phyloP scores from a whole-genome alignment of 1,139 yeast genomes.

The Debaryomyces subglobosus region DNA sequence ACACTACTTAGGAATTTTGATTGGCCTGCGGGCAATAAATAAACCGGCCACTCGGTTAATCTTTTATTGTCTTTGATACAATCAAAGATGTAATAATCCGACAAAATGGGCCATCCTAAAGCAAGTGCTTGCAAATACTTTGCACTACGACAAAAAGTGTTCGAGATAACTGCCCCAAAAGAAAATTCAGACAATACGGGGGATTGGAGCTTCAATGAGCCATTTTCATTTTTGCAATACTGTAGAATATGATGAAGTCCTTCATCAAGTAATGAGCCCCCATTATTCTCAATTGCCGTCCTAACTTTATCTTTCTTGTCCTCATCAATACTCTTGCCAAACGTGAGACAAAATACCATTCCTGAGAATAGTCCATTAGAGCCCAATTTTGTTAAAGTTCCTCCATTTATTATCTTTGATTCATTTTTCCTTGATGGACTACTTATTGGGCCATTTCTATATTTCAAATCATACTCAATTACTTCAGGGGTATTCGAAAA shows the following conservation, averaged over 20 bases:
- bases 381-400: conserved; percentile 10
- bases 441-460: conserved; percentile 9
- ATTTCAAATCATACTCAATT: neutral
- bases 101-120: conserved; percentile 85
- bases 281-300: conserved; percentile 44
- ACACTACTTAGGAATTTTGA: conserved; percentile 39
- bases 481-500: neutral
- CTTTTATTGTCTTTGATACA: conserved; percentile 34
- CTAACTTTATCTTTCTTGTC: conserved; percentile 39
- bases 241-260: conserved; percentile 45
- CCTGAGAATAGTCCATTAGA: conserved; percentile 19
- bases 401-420: conserved; percentile 12
- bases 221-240: conserved; percentile 17
- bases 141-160: conserved; percentile 61
- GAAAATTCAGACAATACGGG: conserved; percentile 24
- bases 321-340: conserved; percentile 31
- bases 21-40: conserved; percentile 74
- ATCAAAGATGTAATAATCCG: conserved; percentile 61
- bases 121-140: conserved; percentile 87
- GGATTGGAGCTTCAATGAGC: conserved; percentile 19
- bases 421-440: conserved; percentile 16
- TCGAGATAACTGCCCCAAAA: conserved; percentile 71
- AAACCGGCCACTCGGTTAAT: conserved; percentile 51
- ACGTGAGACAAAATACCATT: conserved; percentile 41
- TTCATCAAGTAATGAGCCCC: conserved; percentile 55